Conservation (phyloP, 23 red algal genomes). For the Gracilaria caudata region DNA sequence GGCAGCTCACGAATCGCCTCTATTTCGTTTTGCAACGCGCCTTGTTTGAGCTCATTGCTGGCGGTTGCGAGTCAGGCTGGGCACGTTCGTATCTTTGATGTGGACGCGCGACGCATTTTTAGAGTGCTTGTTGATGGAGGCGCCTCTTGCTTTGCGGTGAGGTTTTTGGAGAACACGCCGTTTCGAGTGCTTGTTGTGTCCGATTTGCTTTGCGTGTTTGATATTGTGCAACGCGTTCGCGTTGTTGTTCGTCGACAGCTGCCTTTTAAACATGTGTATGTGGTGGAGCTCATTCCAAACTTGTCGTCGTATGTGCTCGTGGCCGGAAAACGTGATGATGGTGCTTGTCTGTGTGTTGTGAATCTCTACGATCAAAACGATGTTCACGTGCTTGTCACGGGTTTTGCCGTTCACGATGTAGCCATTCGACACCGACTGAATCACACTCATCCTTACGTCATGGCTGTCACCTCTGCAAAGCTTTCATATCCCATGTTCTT, state of each 20-base stretch:
- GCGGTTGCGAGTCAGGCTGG: constrained; percentile 33
- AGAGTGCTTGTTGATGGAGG: constrained; percentile 20
- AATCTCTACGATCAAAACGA: constrained; percentile 3
- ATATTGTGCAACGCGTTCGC: not conserved
- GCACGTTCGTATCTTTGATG: constrained; percentile 44
- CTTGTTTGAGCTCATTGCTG: constrained; percentile 17
- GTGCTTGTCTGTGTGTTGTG: constrained; percentile 1
- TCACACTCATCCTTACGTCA: not conserved
- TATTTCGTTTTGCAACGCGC: constrained; percentile 31
- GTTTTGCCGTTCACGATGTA: constrained; percentile 7
- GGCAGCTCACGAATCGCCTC: not conserved
- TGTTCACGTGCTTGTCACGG: not conserved
- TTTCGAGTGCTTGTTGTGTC: constrained; percentile 8
- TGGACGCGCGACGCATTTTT: constrained; percentile 40
- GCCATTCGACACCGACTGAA: not conserved
- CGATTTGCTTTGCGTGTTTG: not conserved
- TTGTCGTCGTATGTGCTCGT: not conserved
- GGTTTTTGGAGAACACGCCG: constrained; percentile 14
- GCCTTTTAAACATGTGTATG: constrained; percentile 15
- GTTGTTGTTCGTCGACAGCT: not conserved
- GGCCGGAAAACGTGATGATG: not conserved
- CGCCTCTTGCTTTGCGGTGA: not conserved
- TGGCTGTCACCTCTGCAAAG: not conserved
- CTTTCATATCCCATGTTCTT: constrained; percentile 16
- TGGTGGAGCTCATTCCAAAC: constrained; percentile 20